phyloP scores from a whole-genome alignment of 208 protist species.

The Leishmania guyanensis region DNA sequence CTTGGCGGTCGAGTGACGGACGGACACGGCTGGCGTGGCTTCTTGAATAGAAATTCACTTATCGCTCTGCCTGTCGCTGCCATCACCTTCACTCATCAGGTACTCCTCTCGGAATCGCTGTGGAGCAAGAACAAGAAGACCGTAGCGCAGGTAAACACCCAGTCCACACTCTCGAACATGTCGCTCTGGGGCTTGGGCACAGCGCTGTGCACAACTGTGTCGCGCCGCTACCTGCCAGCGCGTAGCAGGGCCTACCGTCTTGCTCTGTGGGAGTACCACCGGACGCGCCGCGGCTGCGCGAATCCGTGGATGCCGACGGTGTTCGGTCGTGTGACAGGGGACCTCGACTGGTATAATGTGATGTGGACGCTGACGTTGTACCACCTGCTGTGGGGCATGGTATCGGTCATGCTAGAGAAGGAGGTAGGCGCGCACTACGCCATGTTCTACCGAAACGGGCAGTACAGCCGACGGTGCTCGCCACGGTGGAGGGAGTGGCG shows the following conservation, averaged over 20 bases:
- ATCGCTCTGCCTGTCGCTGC: slow-evolving; percentile 64
- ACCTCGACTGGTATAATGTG: slow-evolving; percentile 86
- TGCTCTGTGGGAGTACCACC: slow-evolving; percentile 79
- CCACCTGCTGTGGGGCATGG: slow-evolving; percentile 79
- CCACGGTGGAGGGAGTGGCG: slow-evolving; percentile 88
- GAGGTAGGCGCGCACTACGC: slow-evolving; percentile 79
- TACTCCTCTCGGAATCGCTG: slow-evolving; percentile 77
- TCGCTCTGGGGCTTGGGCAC: slow-evolving; percentile 51
- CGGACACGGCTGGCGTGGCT: slow-evolving; percentile 49
- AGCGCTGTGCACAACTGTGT: slow-evolving; percentile 50
- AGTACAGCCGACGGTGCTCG: slow-evolving; percentile 81
- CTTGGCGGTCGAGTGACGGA: slow-evolving; percentile 53
- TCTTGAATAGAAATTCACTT: slow-evolving; percentile 67
- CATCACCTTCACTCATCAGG: slow-evolving; percentile 85
- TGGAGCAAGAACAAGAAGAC: slow-evolving; percentile 89
- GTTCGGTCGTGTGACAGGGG: slow-evolving; percentile 71
- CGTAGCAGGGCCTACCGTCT: slow-evolving; percentile 70
- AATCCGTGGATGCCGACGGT: slow-evolving; percentile 63
- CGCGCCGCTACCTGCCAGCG: slow-evolving; percentile 40
- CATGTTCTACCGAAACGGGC: slow-evolving; percentile 67
- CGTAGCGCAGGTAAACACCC: slow-evolving; percentile 61
- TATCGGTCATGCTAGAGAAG: slow-evolving; percentile 67
- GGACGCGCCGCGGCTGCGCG: slow-evolving; percentile 57
- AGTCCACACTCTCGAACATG: slow-evolving; percentile 68
- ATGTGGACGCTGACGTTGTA: slow-evolving; percentile 67